phyloP scores from a whole-genome alignment of 225 moss, liverwort and hornwort species.

The Pleurozium schreberi region DNA sequence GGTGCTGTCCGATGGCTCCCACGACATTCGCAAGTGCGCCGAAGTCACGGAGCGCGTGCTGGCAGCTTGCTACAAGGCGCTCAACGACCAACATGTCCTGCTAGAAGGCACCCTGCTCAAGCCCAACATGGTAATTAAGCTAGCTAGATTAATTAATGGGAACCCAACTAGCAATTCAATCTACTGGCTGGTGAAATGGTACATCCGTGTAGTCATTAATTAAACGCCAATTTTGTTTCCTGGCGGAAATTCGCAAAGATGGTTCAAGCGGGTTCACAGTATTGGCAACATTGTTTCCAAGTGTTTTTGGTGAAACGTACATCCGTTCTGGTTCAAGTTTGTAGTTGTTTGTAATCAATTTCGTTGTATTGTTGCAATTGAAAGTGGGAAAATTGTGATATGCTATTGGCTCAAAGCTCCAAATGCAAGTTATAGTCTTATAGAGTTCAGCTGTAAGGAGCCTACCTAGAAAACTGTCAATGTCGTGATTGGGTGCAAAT shows the following conservation, averaged over 20 bases:
- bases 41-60: slow-evolving; percentile 46
- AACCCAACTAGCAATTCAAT: neutral
- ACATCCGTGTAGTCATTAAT: no score
- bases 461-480: no score
- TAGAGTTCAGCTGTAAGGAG: neutral
- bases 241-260: neutral
- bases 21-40: slow-evolving; percentile 50
- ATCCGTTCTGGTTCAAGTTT: neutral
- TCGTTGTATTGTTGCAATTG: neutral
- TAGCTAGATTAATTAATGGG: neutral
- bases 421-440: no score
- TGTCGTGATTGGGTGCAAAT: neutral
- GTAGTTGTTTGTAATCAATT: no score
- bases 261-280: neutral
- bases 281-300: neutral
- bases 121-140: slow-evolving; percentile 43
- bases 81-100: slow-evolving; percentile 45
- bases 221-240: neutral
- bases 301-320: neutral
- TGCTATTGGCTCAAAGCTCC: neutral
- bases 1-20: slow-evolving; percentile 29
- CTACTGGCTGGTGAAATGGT: no score
- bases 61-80: slow-evolving; percentile 43
- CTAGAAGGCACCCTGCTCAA: slow-evolving; percentile 41
- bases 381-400: neutral